A percentile compares a stretch with the other conserved stretches of the same genome.
Evolutionary conservation across 805 yeast genomes (phyloP).

Genomic region (Pichia eremophila): DNA sequence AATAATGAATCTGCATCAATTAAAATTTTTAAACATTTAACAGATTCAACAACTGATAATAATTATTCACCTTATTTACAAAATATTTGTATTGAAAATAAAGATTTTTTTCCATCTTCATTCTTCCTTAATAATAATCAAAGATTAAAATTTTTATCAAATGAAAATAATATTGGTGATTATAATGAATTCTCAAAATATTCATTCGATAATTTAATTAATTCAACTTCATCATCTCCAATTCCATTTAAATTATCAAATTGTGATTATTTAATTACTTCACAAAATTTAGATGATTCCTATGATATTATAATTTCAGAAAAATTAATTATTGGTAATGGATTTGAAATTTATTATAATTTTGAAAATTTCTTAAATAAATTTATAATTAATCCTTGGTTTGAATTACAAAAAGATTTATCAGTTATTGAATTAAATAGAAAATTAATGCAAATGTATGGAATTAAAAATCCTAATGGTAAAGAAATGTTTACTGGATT

Average conservation of each 20-base stretch:
- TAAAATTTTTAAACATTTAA: conserved; percentile 37
- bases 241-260: conserved; percentile 69
- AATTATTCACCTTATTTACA: conserved; percentile 13
- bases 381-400: conserved; percentile 8
- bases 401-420: conserved; percentile 8
- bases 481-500: conserved; percentile 8
- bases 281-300: conserved; percentile 18
- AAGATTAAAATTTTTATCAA: conserved; percentile 44
- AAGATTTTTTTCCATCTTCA: conserved; percentile 91
- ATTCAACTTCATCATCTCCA: conserved; percentile 43
- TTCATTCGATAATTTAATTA: conserved; percentile 16
- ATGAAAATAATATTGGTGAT: too few relatives aligned
- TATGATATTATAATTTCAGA: conserved; percentile 46
- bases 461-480: conserved; percentile 8
- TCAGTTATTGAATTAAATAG: conserved; percentile 12
- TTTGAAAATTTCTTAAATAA: not conserved
- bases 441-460: conserved; percentile 14
- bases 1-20: conserved; percentile 70
- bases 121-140: conserved; percentile 62
- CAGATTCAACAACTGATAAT: conserved; percentile 19
- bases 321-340: conserved; percentile 15
- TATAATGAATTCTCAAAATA: not conserved
- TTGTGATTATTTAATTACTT: conserved; percentile 24
- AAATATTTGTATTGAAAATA: conserved; percentile 84
- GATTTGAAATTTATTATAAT: conserved; percentile 27